Evolutionary conservation across 2,329 filamentous ascomycete species (phyloP), one percentile per base, ranked within the genome.

Genomic region (Onygenales sp.): DNA sequence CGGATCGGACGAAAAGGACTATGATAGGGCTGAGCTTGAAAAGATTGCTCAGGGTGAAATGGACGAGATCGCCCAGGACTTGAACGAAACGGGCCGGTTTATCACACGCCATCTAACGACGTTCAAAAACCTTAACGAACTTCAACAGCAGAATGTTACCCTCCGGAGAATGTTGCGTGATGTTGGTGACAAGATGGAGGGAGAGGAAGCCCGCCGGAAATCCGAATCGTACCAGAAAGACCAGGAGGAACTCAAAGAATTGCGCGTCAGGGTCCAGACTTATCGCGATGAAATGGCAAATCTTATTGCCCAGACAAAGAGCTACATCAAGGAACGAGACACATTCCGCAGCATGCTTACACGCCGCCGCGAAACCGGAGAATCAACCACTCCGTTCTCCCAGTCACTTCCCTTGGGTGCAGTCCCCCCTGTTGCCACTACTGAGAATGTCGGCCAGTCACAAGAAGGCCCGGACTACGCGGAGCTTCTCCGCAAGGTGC

Each of bases 341-440:
- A 96, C 96, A 82, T 97, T 96, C 84, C 85, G 92, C 21, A 89
- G 91, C 51, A 91, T 97, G 76, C 80, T 96, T 33, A 87, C 92
- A 60, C 87, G 93, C 57, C 79, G 83, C 54, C 82, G 83, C 14
- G 80, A 83, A 69, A 84, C 72, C 67, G 79, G 65, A 65, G 80
- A 66, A 10, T 75, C 86, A 42, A 78, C 80, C 13, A 84, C 84
- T 1, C 77, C 84, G 49, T 84, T 94, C 64, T 88, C 86, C 1
- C 83, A 85, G 61, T 87, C 87, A 14, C 72, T 86, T 34, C 82
- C 85, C 55, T 78, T 81, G 40, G 74, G 73, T 49, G 70, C 71
- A 39, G 66, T 68, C 17, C 75, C 76, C n/a, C 68, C 65, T 11
- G 76, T 72, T 17, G 74, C 74, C 11, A 64, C 68, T 14, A 71